Percentiles rank a stretch among this genome's conserved stretches.
These are phyloP conservation scores for Sporodiniella umbellata DNA, from an alignment of 371 early-diverging fungal genomes.

Conservation along the genomic window DNA sequence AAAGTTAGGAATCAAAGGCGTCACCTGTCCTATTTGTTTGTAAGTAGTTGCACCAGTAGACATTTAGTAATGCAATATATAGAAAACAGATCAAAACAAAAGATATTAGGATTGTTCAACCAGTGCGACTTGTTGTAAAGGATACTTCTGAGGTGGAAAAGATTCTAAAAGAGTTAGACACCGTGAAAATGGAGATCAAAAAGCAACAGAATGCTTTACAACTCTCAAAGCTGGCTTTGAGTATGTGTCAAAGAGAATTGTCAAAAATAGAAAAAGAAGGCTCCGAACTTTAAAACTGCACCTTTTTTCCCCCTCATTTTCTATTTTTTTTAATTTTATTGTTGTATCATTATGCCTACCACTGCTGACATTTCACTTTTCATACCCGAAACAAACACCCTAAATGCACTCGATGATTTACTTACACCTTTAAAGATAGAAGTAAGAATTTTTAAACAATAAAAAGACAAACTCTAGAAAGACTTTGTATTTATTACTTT, in stretches of 20 bases:
- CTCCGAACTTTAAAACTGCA: not conserved
- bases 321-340: not conserved
- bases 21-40: slow-evolving; percentile 18
- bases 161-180: slow-evolving; percentile 9
- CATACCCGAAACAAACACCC: slow-evolving; percentile 12
- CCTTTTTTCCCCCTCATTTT: not conserved
- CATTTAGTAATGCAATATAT: not conserved
- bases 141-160: slow-evolving; percentile 4
- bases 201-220: slow-evolving; percentile 3
- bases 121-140: slow-evolving; percentile 4
- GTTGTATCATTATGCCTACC: not conserved
- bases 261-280: slow-evolving; percentile 1
- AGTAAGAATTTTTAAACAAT: not conserved
- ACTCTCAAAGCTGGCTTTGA: slow-evolving; percentile 1
- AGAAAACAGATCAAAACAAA: slow-evolving; percentile 5
- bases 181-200: not conserved
- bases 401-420: slow-evolving; percentile 32
- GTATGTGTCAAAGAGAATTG: slow-evolving; percentile 7
- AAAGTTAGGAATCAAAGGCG: not conserved
- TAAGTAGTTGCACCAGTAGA: not conserved
- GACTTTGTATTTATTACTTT: too few relatives aligned
- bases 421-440: slow-evolving; percentile 3
- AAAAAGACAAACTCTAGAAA: not conserved
- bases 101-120: slow-evolving; percentile 8
- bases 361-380: slow-evolving; percentile 9